phyloP scores from a whole-genome alignment of 2,329 filamentous ascomycete genomes.

The Ascochyta koolunga region DNA sequence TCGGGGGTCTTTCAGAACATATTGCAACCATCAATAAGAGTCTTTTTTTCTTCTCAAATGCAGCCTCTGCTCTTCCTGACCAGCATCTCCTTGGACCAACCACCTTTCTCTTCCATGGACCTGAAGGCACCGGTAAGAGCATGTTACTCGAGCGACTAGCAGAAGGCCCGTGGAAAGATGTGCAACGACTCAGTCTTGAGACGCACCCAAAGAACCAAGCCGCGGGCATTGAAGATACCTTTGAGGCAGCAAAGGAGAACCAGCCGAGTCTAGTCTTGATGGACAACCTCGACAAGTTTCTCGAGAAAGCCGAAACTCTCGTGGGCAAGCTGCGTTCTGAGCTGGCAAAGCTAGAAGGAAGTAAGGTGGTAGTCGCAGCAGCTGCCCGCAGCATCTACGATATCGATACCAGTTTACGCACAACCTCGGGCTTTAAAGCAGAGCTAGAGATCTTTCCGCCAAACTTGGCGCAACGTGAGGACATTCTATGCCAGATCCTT shows the following conservation, averaged over 20 bases:
- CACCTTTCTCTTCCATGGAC: slow-evolving; percentile 78
- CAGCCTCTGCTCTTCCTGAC: slow-evolving; percentile 22
- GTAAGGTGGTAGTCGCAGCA: slow-evolving; percentile 74
- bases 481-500: slow-evolving; percentile 67
- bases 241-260: slow-evolving; percentile 70
- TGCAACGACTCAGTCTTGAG: slow-evolving; percentile 65
- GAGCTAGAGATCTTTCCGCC: slow-evolving; percentile 80
- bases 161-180: slow-evolving; percentile 69
- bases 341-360: slow-evolving; percentile 59
- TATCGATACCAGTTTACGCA: slow-evolving; percentile 72
- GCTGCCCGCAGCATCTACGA: slow-evolving; percentile 75
- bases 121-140: slow-evolving; percentile 84
- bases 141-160: slow-evolving; percentile 73
- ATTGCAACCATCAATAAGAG: slow-evolving; percentile 70
- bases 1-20: slow-evolving; percentile 72
- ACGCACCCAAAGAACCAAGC: slow-evolving; percentile 53
- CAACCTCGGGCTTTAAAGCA: slow-evolving; percentile 66
- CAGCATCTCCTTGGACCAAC: slow-evolving; percentile 47
- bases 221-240: slow-evolving; percentile 67
- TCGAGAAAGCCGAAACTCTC: slow-evolving; percentile 40
- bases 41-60: slow-evolving; percentile 52
- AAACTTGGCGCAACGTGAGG: slow-evolving; percentile 70
- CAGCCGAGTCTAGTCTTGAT: slow-evolving; percentile 81
- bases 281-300: slow-evolving; percentile 74
- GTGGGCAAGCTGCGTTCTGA: slow-evolving; percentile 32